These are phyloP conservation scores for Boletus bicolor DNA, from an alignment of 768 basidiomycete genomes.

Conservation along the genomic window DNA sequence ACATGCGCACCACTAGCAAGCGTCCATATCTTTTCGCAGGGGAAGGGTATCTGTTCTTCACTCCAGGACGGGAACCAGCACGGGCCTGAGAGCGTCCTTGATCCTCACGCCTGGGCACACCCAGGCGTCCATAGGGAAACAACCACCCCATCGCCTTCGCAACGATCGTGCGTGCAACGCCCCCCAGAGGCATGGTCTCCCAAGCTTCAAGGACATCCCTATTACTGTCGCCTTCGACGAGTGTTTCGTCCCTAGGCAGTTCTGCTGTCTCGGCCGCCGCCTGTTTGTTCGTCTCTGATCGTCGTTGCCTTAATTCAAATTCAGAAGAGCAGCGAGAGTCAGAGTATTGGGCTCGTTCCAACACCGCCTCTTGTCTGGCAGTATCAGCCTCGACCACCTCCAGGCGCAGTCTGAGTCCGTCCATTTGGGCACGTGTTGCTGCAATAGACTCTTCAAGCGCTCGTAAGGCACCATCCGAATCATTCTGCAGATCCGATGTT, in stretches of 20 bases:
- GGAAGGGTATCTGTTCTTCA: background rate
- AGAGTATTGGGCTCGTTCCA: background rate
- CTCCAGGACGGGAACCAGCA: background rate
- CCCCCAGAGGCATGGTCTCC: conserved; percentile 8
- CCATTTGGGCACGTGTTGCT: conserved; percentile 24
- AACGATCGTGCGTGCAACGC: conserved; percentile 16
- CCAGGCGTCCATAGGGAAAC: conserved; percentile 18
- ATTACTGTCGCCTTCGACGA: background rate
- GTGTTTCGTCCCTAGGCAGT: background rate
- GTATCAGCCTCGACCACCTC: conserved; percentile 28
- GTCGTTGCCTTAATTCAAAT: background rate
- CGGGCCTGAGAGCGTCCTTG: background rate
- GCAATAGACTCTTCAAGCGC: conserved; percentile 26
- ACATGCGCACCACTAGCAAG: conserved; percentile 11
- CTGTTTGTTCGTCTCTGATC: background rate
- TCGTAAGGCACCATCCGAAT: conserved; percentile 8
- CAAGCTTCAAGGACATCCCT: background rate
- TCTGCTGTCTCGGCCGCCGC: background rate
- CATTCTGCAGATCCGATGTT: background rate
- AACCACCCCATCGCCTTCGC: conserved; percentile 23
- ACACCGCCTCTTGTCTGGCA: conserved; percentile 11
- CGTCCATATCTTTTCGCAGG: conserved; percentile 3
- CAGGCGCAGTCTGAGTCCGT: conserved; percentile 25
- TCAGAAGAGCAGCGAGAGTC: background rate
- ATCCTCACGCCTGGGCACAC: background rate